Evolutionary conservation across 2,329 filamentous ascomycete genomes (phyloP), one percentile per base, ranked within the genome.

Genomic region (Ceratocystis cubensis): DNA sequence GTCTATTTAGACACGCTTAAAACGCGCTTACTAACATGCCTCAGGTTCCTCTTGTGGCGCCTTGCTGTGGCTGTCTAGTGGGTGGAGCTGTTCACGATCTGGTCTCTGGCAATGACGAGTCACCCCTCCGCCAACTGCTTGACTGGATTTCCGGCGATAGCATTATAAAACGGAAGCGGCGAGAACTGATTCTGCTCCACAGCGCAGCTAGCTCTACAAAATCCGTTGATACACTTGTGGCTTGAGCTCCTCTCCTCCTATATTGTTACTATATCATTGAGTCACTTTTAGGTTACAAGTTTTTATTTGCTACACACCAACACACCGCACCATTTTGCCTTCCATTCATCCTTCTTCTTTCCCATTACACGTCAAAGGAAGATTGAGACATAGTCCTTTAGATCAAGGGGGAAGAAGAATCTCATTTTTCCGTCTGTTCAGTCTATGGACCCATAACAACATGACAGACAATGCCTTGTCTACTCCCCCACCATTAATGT

Each of bases 81-180:
- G 86, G 87, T 3, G 86, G 84, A 1, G 83, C 85, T 72, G 70
- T 88, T 28, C 88, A 89, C 72, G 86, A 89, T 73, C 72, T 82
- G 1, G 83, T 88, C 72, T 77, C 91, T 46, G 90, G 85, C 72
- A 88, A 84, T 0, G 87, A 87, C 2, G 75, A 86, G n/a, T 87
- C 82, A 70, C 86, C 87, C 0, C 79, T 90, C 70, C 90, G 90
- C 74, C 84, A 80, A 0, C 85, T 68, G 25, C 61, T 68, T 7
- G 64, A 68, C 61, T 65, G 66, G 59, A 61, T 65, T 44, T 68
- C 64, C 20, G 64, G 64, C 28, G 66, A 68, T n/a, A 64, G 64
- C 28, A 30, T 25, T 7, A 63, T 46, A 13, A 65, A 67, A 63
- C 44, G 44, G 4, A 64, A 68, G 15, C 22, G 37, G 8, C 46